Evolutionary conservation across 2,329 filamentous ascomycete genomes (phyloP).

Genomic region (Fusarium pininemorale): DNA sequence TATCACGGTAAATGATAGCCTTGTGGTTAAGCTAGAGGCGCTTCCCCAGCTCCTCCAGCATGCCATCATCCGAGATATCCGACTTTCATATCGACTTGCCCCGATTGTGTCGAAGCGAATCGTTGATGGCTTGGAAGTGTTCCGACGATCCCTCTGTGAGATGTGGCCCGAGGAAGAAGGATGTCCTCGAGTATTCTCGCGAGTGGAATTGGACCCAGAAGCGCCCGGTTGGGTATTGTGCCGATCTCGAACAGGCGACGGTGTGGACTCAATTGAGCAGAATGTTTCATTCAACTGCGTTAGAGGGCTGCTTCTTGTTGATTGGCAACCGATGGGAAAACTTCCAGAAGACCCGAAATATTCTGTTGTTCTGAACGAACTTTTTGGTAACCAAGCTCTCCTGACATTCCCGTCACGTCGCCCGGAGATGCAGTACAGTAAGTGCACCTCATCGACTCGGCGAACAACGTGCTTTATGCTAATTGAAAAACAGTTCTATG

Average conservation of each 20-base stretch:
- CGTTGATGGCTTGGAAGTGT: constrained; percentile 9
- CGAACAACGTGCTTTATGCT: neutral
- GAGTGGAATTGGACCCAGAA: neutral
- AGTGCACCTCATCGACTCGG: neutral
- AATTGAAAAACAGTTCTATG: neutral
- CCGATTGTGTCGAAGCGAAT: constrained; percentile 14
- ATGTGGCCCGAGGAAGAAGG: constrained; percentile 37
- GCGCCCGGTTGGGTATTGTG: constrained; percentile 29
- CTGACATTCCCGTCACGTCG: constrained; percentile 61
- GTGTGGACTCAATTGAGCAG: constrained; percentile 7
- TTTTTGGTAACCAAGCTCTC: constrained; percentile 65
- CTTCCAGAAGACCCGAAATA: constrained; percentile 61
- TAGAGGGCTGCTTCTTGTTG: constrained; percentile 45
- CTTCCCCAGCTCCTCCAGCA: constrained; percentile 28
- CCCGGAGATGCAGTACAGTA: constrained; percentile 61
- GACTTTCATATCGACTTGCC: constrained; percentile 30
- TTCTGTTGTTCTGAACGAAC: constrained; percentile 50
- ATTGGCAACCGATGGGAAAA: constrained; percentile 50
- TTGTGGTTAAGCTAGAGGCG: constrained; percentile 35
- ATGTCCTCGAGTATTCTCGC: constrained; percentile 11
- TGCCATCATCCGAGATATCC: constrained; percentile 35
- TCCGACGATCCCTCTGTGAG: constrained; percentile 28
- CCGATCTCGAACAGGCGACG: constrained; percentile 1
- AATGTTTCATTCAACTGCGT: constrained; percentile 47
- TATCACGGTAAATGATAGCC: constrained; percentile 37